These are phyloP conservation scores for Prunus kanzakura DNA, from an alignment of 306 rosid genomes.

Conservation along the genomic window DNA sequence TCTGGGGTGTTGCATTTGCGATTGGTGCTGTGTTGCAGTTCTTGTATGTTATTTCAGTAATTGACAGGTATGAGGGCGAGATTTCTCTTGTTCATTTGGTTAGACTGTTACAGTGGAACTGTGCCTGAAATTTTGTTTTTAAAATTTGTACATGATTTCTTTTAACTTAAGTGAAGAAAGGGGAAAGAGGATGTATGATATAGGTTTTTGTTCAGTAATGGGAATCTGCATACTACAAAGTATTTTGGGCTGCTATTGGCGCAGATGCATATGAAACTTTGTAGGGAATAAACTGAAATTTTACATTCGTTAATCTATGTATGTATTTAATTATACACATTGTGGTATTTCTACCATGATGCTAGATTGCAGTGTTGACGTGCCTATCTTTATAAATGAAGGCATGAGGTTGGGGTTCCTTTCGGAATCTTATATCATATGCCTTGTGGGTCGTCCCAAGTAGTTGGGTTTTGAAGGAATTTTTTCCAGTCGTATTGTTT, in stretches of 20 bases:
- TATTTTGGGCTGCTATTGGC: neutral
- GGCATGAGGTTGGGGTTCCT: neutral
- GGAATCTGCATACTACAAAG: neutral
- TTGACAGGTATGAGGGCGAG: slow-evolving; percentile 63
- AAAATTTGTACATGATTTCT: neutral
- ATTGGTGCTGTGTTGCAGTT: slow-evolving; percentile 79
- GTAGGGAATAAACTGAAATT: neutral
- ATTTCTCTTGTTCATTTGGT: neutral
- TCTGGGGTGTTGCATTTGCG: slow-evolving; percentile 90
- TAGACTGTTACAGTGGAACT: neutral
- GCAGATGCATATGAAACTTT: neutral
- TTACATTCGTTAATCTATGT: no score
- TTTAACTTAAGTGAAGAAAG: neutral
- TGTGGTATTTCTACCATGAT: neutral
- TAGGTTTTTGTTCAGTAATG: neutral
- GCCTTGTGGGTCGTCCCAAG: neutral
- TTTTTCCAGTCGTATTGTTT: neutral
- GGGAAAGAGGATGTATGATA: neutral
- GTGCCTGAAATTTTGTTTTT: neutral
- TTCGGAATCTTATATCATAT: neutral
- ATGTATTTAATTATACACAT: neutral
- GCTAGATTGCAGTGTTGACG: neutral
- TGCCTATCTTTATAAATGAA: neutral
- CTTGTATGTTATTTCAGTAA: slow-evolving; percentile 78
- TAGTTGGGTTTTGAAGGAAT: neutral